Conservation (phyloP, 2,329 filamentous ascomycete species). For the Trichoderma endophyticum region DNA sequence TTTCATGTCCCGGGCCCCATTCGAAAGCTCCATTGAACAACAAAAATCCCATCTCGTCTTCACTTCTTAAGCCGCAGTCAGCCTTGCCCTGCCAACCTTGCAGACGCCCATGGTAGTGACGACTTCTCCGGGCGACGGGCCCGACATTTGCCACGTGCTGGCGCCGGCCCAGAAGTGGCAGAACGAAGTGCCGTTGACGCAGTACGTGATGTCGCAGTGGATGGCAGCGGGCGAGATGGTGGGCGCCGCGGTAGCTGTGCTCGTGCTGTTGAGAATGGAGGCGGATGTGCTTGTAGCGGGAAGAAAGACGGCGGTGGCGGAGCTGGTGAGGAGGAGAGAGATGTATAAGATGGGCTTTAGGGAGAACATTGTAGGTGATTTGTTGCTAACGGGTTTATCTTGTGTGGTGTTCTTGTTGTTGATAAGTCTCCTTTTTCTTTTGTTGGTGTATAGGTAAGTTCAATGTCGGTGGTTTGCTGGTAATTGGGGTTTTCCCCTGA, state of each 20-base stretch:
- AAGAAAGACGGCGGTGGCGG: neutral
- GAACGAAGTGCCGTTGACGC: constrained; percentile 34
- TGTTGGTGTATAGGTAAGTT: neutral
- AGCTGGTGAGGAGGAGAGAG: constrained; percentile 8
- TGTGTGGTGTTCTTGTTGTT: neutral
- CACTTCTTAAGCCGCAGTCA: neutral
- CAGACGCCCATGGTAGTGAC: constrained; percentile 30
- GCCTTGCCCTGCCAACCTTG: constrained; percentile 8
- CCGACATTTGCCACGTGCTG: constrained; percentile 35
- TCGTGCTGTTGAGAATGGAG: neutral
- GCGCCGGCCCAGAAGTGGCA: constrained; percentile 41
- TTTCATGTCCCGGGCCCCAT: neutral
- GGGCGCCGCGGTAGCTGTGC: neutral
- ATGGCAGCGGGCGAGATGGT: constrained; percentile 5
- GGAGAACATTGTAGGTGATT: neutral
- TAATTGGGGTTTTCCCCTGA: neutral
- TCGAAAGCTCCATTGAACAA: neutral
- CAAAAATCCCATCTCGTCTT: neutral
- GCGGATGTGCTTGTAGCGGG: neutral
- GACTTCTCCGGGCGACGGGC: constrained; percentile 38
- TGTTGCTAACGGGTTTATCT: neutral
- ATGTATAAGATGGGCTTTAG: neutral
- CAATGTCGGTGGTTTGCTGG: neutral
- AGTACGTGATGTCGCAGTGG: constrained; percentile 36
- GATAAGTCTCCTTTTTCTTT: neutral